These are phyloP conservation scores for Rhizopus sp. DNA, from an alignment of 371 early-diverging fungal species.

Conservation along the genomic window DNA sequence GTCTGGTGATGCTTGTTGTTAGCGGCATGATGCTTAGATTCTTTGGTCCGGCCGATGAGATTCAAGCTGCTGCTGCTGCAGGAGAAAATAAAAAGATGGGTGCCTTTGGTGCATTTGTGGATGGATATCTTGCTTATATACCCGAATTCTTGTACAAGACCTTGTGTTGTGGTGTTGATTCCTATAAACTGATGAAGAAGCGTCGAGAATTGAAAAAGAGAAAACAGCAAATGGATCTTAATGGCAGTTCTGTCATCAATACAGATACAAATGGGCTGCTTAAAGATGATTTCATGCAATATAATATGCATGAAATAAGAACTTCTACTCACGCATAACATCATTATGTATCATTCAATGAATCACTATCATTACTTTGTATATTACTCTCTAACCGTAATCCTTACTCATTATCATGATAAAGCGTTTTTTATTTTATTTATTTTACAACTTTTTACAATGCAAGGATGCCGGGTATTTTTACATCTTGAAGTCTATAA, in stretches of 20 bases:
- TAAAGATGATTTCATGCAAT: slow-evolving; percentile 1
- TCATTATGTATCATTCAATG: too few relatives aligned
- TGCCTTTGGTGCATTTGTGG: slow-evolving; percentile 37
- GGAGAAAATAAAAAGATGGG: slow-evolving; percentile 12
- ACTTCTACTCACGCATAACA: too few relatives aligned
- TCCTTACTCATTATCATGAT: too few relatives aligned
- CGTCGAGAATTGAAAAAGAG: slow-evolving; percentile 29
- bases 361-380: too few relatives aligned
- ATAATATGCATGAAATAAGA: not conserved
- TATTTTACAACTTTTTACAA: too few relatives aligned
- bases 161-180: slow-evolving; percentile 41
- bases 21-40: slow-evolving; percentile 39
- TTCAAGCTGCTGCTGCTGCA: slow-evolving; percentile 5
- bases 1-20: slow-evolving; percentile 40
- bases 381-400: too few relatives aligned
- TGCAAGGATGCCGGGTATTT: too few relatives aligned
- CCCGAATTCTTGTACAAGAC: slow-evolving; percentile 41
- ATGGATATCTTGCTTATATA: slow-evolving; percentile 43
- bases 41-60: slow-evolving; percentile 31
- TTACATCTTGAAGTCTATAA: too few relatives aligned
- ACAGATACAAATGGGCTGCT: slow-evolving; percentile 1
- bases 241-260: not conserved
- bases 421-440: too few relatives aligned
- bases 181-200: slow-evolving; percentile 35
- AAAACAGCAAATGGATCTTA: slow-evolving; percentile 4